Conservation (phyloP, 139 green algal genomes). For the Chlorella sp. region DNA sequence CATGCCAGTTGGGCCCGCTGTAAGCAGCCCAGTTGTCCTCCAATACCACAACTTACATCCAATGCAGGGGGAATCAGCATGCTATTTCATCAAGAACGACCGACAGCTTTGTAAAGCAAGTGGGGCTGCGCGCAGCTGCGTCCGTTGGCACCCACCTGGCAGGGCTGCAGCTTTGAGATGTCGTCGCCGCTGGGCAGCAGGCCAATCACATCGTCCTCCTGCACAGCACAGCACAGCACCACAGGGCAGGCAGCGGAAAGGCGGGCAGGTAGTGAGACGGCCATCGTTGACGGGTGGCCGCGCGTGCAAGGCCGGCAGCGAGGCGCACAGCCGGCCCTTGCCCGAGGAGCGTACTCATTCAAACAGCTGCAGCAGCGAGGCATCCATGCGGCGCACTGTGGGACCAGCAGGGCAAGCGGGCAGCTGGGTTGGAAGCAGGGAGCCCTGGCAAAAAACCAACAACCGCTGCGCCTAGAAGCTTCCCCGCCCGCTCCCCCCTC, state of each 20-base stretch:
- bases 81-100: no score
- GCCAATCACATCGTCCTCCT: constrained; percentile 76
- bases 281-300: no score
- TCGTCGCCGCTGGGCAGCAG: constrained; percentile 59
- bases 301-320: background rate
- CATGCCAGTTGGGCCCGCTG: background rate
- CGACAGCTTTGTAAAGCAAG: no score
- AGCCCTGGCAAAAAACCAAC: no score
- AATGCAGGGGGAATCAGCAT: no score
- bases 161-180: constrained; percentile 70
- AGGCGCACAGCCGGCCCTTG: background rate
- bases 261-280: no score
- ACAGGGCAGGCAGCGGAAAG: background rate
- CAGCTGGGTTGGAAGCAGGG: no score
- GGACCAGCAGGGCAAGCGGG: background rate
- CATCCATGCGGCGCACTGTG: background rate
- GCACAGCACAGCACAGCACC: background rate
- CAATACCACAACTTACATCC: no score
- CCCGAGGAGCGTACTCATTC: background rate
- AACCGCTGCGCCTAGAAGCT: constrained; percentile 14
- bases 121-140: no score
- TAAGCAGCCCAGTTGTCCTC: no score
- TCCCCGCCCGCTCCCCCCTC: background rate
- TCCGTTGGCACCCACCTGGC: constrained; percentile 38
- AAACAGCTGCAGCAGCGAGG: background rate